Base-by-base conservation (phyloP, 2,329 filamentous ascomycete genomes). In the Monilinia fructicola region DNA sequence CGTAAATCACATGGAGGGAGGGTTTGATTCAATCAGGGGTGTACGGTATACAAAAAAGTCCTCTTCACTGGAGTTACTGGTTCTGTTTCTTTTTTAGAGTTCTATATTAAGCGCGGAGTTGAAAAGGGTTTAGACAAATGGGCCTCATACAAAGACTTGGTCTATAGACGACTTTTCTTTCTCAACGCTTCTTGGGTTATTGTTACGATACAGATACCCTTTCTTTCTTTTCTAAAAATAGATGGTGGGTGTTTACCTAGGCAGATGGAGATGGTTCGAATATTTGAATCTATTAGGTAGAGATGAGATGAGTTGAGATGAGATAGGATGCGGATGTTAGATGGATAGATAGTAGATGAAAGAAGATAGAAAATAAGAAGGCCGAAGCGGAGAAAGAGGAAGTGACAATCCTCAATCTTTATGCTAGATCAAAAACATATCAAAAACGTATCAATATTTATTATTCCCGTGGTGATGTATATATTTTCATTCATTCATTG, bases 71-170 rank as follows among this genome's bases (percentile, higher is more conserved):
- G 44, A 46, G 44, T 46, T 46, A 4, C 21, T 46, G 44, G 21
- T 46, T 21, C 18, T 18, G 44, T 21, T 46, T n/a, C n/a, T 21
- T 21, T 46, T n/a, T 46, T 18, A 46, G 31, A 46, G 44, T 46
- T 46, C 44, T n/a, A 46, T 46, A n/a, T 46, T 46, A 46, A 46
- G 44, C 44, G 44, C 44, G 44, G 44, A 46, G 44, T 46, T n/a
- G 21, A n/a, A 46, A 46, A n/a, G 44, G 44, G 18, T 46, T 46
- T 46, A 46, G 44, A 46, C 21, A 21, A 46, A 21, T 46, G 44
- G 18, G 18, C 21, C n/a, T 46, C 18, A 21, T 46, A n/a, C 18
- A 46, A 46, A 46, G 44, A 46, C 44, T 46, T n/a, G 18, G 44
- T 46, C 44, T 46, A 9, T 46, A n/a, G 9, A 46, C 18, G 44